Conservation (phyloP, 2,329 filamentous ascomycete genomes). For the Alternaria gaisen region DNA sequence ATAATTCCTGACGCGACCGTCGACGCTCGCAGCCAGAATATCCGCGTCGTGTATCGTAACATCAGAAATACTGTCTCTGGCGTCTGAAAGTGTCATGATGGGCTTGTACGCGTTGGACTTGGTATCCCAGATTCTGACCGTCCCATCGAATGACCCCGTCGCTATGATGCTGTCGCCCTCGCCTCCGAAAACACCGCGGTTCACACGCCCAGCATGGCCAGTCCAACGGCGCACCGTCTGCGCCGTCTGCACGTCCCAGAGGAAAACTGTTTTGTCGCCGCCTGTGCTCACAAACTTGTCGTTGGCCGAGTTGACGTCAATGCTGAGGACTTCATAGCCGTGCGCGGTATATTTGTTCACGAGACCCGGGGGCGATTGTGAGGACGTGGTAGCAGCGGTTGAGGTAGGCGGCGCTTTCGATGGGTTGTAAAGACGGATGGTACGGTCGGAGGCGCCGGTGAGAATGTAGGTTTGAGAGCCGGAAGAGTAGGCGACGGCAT, state of each 20-base stretch:
- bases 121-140: constrained; percentile 71
- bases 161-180: constrained; percentile 77
- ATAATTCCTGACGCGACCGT: constrained; percentile 82
- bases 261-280: constrained; percentile 88
- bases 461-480: constrained; percentile 68
- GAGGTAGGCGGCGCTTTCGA: constrained; percentile 56
- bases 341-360: constrained; percentile 92
- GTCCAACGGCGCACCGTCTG: constrained; percentile 78
- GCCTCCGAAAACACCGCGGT: constrained; percentile 81
- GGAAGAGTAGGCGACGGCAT: constrained; percentile 61
- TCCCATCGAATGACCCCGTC: constrained; percentile 77
- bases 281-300: constrained; percentile 85
- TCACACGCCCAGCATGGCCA: constrained; percentile 77
- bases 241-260: constrained; percentile 91
- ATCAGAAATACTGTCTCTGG: constrained; percentile 70
- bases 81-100: constrained; percentile 77
- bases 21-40: constrained; percentile 81
- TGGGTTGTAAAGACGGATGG: constrained; percentile 87
- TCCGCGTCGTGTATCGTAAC: constrained; percentile 55
- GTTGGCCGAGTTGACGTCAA: constrained; percentile 78
- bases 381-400: constrained; percentile 43
- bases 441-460: constrained; percentile 84
- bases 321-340: constrained; percentile 88
- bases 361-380: constrained; percentile 56
- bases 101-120: constrained; percentile 62